Base-by-base conservation (phyloP, 352 stramenopile species). In the Globisporangium rhizosaccharum region DNA sequence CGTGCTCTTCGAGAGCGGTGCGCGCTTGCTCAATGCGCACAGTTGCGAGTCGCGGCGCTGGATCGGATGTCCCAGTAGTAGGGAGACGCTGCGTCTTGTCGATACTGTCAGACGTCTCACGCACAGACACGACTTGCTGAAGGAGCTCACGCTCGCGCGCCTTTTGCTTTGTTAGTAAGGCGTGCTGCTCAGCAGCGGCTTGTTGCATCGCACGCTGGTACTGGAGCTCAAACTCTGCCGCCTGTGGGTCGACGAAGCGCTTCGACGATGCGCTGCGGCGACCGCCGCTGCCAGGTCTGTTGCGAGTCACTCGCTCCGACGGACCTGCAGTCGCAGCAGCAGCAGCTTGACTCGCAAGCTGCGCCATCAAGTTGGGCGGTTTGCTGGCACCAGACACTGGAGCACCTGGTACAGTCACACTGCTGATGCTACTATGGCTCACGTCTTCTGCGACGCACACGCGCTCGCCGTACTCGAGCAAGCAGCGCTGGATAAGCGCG, bases 401-500 rank as follows among this genome's bases (percentile, higher is more conserved):
- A 18, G 8, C 47, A 33, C 28, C 6, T 33, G 28, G 2, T 3
- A 7, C 28, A 33, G 28, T 33, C 33, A 39, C 33, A 39, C 8
- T n/a, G 18, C 9, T 5, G 63, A 58, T 28, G 25, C 49, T 10
- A 25, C 39, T 23, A 2, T 2, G 12, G 36, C 12, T 71, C 53
- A n/a, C 25, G 0, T 11, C 48, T 1, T 3, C 39, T 45, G 52
- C 53, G 20, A 56, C 47, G 15, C 53, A 49, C 23, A 90, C 69
- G 23, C 75, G 67, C 60, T 94, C 82, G 54, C 84, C 84, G 59
- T 90, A 94, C 57, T 94, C 84, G 12, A 94, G 59, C 55, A 94
- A 67, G 57, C 84, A 94, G n/a, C 74, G 71, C 57, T 94, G 84
- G 57, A 92, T 80, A 36, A 87, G 57, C 36, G 73, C 79, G 58